Base-by-base conservation (phyloP, 2,329 filamentous ascomycete genomes). In the Cladosporium sp. region DNA sequence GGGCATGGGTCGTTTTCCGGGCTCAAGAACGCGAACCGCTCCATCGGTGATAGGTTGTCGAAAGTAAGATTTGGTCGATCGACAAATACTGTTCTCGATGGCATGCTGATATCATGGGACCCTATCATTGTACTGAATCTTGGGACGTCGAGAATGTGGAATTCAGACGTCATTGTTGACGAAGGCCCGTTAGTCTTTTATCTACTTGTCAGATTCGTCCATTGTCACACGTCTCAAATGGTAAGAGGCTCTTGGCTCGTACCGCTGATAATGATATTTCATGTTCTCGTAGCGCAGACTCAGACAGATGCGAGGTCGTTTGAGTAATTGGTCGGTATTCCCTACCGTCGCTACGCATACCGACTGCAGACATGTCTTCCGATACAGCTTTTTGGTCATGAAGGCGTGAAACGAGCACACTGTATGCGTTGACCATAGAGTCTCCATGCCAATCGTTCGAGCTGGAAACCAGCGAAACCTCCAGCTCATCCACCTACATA, bases 1-100 rank as follows among this genome's bases (percentile, higher is more conserved):
- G 55, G 35, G 3, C 5, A 20, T n/a, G 34, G 25, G 12, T 57
- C 55, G 19, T 25, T 51, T 13, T 47, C 17, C 15, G 24, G 10
- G 19, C 37, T 50, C 4, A 57, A 10, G 4, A 36, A 35, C 10
- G 17, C 44, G 42, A 57, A 57, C 15, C 55, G 44, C 22, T 57
- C 32, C 45, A 57, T 45, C 4, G 55, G 55, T 8, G 51, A 35
- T 12, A 36, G 13, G 8, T 10, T 45, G 42, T 17, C 17, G 6
- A 15, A 28, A 4, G 4, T n/a, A 7, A 8, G 3, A 3, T 4
- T 13, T 24, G 13, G 12, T 3, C 8, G 13, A 5, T 25, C 13
- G 4, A 25, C n/a, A n/a, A 2, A 7, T 15, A 12, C 9, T n/a
- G 40, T 1, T 9, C 0, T 17, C n/a, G 22, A 17, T 42, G 5